Base-by-base conservation (phyloP, 352 stramenopile species). In the Phytophthora tubulina region DNA sequence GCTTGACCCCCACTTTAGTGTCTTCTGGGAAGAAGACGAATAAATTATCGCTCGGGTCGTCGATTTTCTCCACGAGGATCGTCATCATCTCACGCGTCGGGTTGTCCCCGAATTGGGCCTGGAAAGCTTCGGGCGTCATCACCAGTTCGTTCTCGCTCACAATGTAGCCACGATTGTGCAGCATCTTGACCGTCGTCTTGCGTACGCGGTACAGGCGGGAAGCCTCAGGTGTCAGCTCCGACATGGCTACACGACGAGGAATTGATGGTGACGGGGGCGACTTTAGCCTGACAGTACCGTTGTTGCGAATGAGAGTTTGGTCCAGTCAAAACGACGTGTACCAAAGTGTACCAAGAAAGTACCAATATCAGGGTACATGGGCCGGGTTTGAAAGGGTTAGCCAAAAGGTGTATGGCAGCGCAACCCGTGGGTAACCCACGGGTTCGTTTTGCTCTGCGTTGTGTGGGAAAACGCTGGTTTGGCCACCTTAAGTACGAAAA, bases 1-100 rank as follows among this genome's bases (percentile, higher is more conserved):
- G 96, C 82, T 99, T 99, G 46, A 99, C 97, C 56, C 97, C 97
- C 33, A 99, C 97, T 79, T 99, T 99, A 76, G 98, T 98, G 73
- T 99, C 98, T 68, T 99, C 95, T 0, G 98, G 97, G 81, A 99
- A 99, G 78, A 99, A 99, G 3, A 99, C 97, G 75, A 99, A 99
- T 54, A 99, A 88, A 79, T 97, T 94, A 78, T 99, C 96, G 64
- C 86, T 95, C 31, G 93, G 88, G 73, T 98, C 96, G 78, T 96
- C 89, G 55, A 96, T 94, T 67, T 96, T 96, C 70, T 96, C 89
- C 31, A 94, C 97, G 41, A 99, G 84, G 77, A 99, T 98, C 38
- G 97, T 99, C 87, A 99, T 95, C 72, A 96, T 95, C 71, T 99
- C 95, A 38, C 97, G 88, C 63, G 88, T 97, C 57, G 97, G 97